Evolutionary conservation across 2,329 filamentous ascomycete species (phyloP).

Genomic region (Stagonosporopsis chrysanthemi): DNA sequence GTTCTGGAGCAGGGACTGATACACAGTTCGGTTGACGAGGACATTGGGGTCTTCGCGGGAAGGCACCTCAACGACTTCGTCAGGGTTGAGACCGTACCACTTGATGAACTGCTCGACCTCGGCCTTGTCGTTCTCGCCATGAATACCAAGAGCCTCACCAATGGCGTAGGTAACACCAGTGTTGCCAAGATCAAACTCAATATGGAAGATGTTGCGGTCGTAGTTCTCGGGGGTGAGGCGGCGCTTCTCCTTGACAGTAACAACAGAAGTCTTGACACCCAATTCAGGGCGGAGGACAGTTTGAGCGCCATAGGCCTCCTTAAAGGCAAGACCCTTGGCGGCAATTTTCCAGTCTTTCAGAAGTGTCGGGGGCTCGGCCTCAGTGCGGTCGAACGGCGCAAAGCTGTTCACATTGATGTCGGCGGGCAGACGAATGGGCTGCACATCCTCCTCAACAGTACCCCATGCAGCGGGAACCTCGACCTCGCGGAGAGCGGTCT

Average conservation of each 20-base stretch:
- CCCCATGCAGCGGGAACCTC: constrained; percentile 84
- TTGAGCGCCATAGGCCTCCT: constrained; percentile 86
- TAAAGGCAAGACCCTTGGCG: constrained; percentile 89
- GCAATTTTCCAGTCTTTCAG: constrained; percentile 82
- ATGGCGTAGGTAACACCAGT: constrained; percentile 96
- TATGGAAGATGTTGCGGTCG: constrained; percentile 99
- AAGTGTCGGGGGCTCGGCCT: constrained; percentile 70
- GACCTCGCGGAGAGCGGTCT: constrained; percentile 73
- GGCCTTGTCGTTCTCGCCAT: constrained; percentile 86
- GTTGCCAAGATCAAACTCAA: constrained; percentile 93
- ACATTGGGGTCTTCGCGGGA: constrained; percentile 77
- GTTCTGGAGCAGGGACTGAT: constrained; percentile 90
- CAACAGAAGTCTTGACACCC: constrained; percentile 81
- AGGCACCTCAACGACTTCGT: constrained; percentile 89
- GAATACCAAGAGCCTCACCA: constrained; percentile 94
- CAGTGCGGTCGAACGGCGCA: constrained; percentile 76
- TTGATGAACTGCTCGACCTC: constrained; percentile 86
- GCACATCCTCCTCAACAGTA: constrained; percentile 68
- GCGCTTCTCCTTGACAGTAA: constrained; percentile 94
- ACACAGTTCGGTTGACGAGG: constrained; percentile 88
- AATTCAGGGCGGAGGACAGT: constrained; percentile 82
- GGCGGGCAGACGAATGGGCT: constrained; percentile 63
- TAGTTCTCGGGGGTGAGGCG: constrained; percentile 87
- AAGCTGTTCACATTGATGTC: constrained; percentile 84
- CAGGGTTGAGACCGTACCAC: constrained; percentile 83